Conservation (phyloP, 257 asterid genomes). For the Penstemon davidsonii region DNA sequence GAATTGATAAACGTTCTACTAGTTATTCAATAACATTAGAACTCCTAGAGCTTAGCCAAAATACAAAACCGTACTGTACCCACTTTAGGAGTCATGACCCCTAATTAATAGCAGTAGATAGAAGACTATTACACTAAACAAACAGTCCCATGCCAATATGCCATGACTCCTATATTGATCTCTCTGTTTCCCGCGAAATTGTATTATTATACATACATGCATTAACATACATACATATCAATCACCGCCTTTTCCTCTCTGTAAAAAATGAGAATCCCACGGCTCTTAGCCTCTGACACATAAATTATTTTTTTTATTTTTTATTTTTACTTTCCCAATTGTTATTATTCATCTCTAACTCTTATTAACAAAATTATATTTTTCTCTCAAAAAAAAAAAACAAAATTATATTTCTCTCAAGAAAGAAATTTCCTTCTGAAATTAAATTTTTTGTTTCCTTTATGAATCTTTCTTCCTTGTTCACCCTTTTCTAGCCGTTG, state of each 20-base stretch:
- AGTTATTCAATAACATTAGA: too few relatives aligned
- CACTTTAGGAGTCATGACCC: too few relatives aligned
- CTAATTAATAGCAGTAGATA: too few relatives aligned
- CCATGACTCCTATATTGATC: not conserved
- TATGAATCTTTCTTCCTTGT: not conserved
- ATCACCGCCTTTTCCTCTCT: constrained; percentile 19
- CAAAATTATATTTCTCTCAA: not conserved
- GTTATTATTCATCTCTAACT: not conserved
- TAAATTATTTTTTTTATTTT: too few relatives aligned
- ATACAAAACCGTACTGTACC: too few relatives aligned
- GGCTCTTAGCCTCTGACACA: not conserved
- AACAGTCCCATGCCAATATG: too few relatives aligned
- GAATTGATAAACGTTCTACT: too few relatives aligned
- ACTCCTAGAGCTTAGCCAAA: too few relatives aligned
- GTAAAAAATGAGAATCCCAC: not conserved
- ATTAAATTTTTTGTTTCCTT: constrained; percentile 30
- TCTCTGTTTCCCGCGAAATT: constrained; percentile 29
- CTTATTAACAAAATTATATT: not conserved
- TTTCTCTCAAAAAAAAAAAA: not conserved
- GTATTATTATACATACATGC: not conserved
- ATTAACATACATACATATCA: not conserved
- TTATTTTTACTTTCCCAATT: constrained; percentile 10
- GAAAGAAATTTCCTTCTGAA: constrained; percentile 8
- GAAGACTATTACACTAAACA: too few relatives aligned
- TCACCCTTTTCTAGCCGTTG: constrained; percentile 42